phyloP scores from a whole-genome alignment of 768 basidiomycete genomes.

The Mycena latifolia region DNA sequence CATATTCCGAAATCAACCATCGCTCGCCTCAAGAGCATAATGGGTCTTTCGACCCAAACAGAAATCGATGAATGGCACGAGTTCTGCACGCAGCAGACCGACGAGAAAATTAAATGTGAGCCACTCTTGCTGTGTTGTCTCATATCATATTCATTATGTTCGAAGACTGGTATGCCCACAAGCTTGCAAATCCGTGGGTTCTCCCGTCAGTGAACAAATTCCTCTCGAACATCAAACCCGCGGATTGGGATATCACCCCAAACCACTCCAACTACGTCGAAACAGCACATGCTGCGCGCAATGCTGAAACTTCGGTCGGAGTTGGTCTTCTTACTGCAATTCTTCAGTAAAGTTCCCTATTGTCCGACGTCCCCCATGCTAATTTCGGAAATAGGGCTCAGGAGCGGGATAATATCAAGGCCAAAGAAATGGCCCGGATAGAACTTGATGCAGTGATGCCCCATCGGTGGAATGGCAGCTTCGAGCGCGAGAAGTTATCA shows the following conservation, averaged over 20 bases:
- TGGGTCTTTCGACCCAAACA: constrained; percentile 16
- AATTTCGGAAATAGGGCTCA: no score
- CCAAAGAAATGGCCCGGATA: neutral
- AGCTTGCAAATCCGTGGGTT: constrained; percentile 34
- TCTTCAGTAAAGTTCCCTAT: no score
- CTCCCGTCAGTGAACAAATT: constrained; percentile 35
- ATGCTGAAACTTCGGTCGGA: no score
- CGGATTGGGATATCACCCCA: constrained; percentile 33
- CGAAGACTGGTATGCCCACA: constrained; percentile 38
- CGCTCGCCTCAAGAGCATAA: constrained; percentile 34
- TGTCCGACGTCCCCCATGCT: no score
- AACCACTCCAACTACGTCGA: no score
- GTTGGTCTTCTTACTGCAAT: no score
- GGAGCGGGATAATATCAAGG: constrained; percentile 6
- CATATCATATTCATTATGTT: neutral
- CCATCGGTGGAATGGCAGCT: constrained; percentile 4
- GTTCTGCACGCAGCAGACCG: constrained; percentile 20
- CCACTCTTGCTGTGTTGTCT: no score
- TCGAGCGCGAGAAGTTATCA: neutral
- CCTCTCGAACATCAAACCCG: constrained; percentile 31
- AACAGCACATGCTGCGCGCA: no score
- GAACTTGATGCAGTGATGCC: constrained; percentile 1
- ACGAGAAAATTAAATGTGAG: constrained; percentile 7
- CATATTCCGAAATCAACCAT: constrained; percentile 23
- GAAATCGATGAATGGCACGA: constrained; percentile 38